Percentiles rank a stretch among this genome's conserved stretches.
These are phyloP conservation scores for Cymbidium sinense DNA, from an alignment of 106 monocot genomes.

Conservation along the genomic window DNA sequence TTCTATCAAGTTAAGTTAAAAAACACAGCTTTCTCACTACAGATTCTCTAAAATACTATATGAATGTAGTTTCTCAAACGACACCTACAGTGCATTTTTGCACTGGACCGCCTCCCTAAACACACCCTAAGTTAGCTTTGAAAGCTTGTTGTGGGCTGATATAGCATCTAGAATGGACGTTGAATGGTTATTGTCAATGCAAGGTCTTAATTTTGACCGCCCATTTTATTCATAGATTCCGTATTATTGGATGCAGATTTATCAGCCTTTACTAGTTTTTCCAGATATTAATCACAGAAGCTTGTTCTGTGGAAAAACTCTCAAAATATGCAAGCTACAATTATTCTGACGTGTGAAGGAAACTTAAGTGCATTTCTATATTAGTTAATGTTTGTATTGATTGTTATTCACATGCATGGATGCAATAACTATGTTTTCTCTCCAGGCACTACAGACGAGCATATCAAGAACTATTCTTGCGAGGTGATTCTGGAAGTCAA, in stretches of 20 bases:
- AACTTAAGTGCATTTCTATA: not conserved
- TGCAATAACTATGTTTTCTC: not conserved
- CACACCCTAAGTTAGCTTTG: not conserved
- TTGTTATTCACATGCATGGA: not conserved
- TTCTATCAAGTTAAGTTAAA: too few relatives aligned
- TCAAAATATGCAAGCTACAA: not conserved
- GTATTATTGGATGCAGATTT: not conserved
- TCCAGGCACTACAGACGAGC: constrained; percentile 74
- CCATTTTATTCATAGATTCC: not conserved
- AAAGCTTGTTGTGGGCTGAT: not conserved
- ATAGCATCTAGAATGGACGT: not conserved
- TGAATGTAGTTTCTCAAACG: too few relatives aligned
- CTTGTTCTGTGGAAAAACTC: not conserved
- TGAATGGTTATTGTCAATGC: not conserved
- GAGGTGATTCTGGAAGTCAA: constrained; percentile 9
- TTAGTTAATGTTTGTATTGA: not conserved
- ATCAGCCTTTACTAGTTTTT: not conserved
- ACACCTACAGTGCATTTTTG: too few relatives aligned
- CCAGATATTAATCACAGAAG: not conserved
- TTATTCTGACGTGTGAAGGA: not conserved
- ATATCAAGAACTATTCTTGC: constrained; percentile 65
- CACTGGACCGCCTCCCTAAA: too few relatives aligned
- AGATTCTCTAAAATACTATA: too few relatives aligned
- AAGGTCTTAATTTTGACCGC: not conserved
- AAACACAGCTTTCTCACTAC: too few relatives aligned